A percentile compares a stretch with the other conserved stretches of the same genome.
phyloP scores from a whole-genome alignment of 169 alveolate genomes.

The Eimeria acervulina region DNA sequence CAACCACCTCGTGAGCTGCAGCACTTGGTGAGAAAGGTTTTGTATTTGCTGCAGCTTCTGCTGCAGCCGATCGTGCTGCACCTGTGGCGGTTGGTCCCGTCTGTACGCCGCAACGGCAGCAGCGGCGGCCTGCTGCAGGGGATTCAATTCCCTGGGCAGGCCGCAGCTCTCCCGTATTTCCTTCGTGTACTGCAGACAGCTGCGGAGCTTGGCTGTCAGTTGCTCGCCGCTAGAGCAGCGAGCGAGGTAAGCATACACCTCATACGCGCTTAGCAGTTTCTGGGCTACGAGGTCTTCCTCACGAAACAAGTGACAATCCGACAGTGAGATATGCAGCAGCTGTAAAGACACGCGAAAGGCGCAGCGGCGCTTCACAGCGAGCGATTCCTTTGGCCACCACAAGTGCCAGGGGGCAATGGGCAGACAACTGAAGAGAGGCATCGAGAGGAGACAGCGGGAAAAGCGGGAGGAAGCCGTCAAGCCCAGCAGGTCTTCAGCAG shows the following conservation, averaged over 20 bases:
- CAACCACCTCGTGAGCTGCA: conserved; percentile 14
- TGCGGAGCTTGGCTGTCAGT: conserved; percentile 71
- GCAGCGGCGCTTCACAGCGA: conserved; percentile 10
- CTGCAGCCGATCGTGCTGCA: conserved; percentile 43
- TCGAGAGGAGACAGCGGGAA: background rate
- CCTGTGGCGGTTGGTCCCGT: conserved; percentile 2
- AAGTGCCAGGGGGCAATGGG: conserved; percentile 42
- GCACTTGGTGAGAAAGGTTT: conserved; percentile 20
- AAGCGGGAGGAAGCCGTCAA: conserved; percentile 18
- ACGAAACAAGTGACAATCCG: conserved; percentile 63
- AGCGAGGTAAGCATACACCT: conserved; percentile 49
- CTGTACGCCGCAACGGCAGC: conserved; percentile 45
- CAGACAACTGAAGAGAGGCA: conserved; percentile 37
- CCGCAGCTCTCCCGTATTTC: conserved; percentile 69
- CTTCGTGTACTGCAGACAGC: conserved; percentile 36
- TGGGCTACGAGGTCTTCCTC: conserved; percentile 72
- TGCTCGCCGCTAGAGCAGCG: conserved; percentile 73
- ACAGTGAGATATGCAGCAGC: conserved; percentile 65
- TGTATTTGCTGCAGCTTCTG: conserved; percentile 39
- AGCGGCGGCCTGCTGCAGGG: conserved; percentile 56
- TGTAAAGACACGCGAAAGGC: conserved; percentile 53
- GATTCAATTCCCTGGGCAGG: conserved; percentile 14
- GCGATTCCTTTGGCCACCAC: conserved; percentile 18
- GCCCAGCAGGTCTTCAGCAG: background rate
- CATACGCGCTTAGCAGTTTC: conserved; percentile 49